These are phyloP conservation scores for Hypoxylon sp. DNA, from an alignment of 2,329 filamentous ascomycete species.

Conservation along the genomic window DNA sequence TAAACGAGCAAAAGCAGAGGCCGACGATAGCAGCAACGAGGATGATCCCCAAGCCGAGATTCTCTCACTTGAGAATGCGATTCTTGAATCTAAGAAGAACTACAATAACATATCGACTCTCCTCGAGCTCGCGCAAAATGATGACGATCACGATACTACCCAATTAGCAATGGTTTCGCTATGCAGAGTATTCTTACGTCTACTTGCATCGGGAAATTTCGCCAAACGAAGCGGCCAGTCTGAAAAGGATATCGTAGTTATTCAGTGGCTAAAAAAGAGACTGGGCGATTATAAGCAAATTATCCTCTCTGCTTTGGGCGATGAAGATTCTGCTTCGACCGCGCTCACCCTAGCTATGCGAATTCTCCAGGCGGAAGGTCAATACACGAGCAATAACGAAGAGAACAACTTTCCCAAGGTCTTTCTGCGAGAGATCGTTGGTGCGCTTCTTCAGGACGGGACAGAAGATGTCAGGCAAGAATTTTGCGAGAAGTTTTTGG, in stretches of 20 bases:
- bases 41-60: constrained; percentile 71
- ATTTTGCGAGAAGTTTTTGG: constrained; percentile 80
- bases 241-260: constrained; percentile 78
- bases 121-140: constrained; percentile 65
- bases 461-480: constrained; percentile 70
- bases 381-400: constrained; percentile 65
- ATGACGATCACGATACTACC: constrained; percentile 62
- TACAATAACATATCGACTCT: constrained; percentile 89
- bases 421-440: constrained; percentile 72
- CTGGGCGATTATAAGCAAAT: constrained; percentile 74
- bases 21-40: constrained; percentile 54
- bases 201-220: constrained; percentile 78
- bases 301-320: constrained; percentile 69
- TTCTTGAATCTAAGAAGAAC: constrained; percentile 85
- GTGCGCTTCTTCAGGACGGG: constrained; percentile 65
- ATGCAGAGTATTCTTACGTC: constrained; percentile 84
- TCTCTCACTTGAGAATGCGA: constrained; percentile 78
- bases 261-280: constrained; percentile 80
- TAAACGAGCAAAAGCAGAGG: constrained; percentile 62
- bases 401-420: constrained; percentile 74
- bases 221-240: constrained; percentile 69
- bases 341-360: constrained; percentile 84
- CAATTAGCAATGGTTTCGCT: constrained; percentile 80
- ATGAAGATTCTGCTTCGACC: constrained; percentile 71
- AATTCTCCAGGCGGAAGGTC: constrained; percentile 80